A percentile compares a stretch with the other conserved stretches of the same genome.
Conservation (phyloP, 352 stramenopile species). For the Pythium brassicae region DNA sequence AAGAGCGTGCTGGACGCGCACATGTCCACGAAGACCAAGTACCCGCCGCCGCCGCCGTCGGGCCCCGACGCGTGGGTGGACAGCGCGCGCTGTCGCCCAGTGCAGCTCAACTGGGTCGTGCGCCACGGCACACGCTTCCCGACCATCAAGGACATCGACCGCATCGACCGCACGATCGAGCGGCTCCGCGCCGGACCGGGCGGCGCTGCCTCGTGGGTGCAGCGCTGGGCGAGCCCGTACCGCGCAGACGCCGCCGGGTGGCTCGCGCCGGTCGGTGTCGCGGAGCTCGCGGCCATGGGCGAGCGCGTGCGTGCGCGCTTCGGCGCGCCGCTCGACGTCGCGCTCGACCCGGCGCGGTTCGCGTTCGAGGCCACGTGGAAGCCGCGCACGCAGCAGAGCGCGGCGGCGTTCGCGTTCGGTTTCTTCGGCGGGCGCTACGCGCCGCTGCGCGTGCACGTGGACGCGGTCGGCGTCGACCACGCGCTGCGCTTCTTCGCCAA, state of each 20-base stretch:
- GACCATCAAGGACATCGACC: slow-evolving; percentile 71
- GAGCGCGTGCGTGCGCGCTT: slow-evolving; percentile 47
- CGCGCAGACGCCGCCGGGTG: slow-evolving; percentile 33
- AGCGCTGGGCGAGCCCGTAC: slow-evolving; percentile 53
- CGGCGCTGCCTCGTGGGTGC: slow-evolving; percentile 20
- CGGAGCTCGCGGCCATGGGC: slow-evolving; percentile 59
- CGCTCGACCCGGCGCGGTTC: slow-evolving; percentile 35
- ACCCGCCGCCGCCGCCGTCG: slow-evolving; percentile 23
- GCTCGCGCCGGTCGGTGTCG: slow-evolving; percentile 51
- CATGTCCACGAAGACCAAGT: slow-evolving; percentile 84
- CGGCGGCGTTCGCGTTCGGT: slow-evolving; percentile 64
- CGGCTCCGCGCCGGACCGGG: neutral
- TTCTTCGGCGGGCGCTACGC: slow-evolving; percentile 61
- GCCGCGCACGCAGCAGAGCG: slow-evolving; percentile 71
- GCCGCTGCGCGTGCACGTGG: slow-evolving; percentile 49
- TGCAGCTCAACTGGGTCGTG: slow-evolving; percentile 77
- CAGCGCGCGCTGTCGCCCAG: slow-evolving; percentile 25
- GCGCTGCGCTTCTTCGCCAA: slow-evolving; percentile 83
- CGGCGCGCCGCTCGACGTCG: slow-evolving; percentile 13
- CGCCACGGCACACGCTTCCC: slow-evolving; percentile 77
- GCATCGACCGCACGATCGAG: slow-evolving; percentile 47
- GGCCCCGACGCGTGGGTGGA: slow-evolving; percentile 2
- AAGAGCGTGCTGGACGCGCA: slow-evolving; percentile 33
- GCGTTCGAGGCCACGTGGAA: slow-evolving; percentile 83
- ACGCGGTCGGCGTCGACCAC: slow-evolving; percentile 48